Conservation (phyloP, 176 grass and related monocot species). For the Carex scoparia region DNA sequence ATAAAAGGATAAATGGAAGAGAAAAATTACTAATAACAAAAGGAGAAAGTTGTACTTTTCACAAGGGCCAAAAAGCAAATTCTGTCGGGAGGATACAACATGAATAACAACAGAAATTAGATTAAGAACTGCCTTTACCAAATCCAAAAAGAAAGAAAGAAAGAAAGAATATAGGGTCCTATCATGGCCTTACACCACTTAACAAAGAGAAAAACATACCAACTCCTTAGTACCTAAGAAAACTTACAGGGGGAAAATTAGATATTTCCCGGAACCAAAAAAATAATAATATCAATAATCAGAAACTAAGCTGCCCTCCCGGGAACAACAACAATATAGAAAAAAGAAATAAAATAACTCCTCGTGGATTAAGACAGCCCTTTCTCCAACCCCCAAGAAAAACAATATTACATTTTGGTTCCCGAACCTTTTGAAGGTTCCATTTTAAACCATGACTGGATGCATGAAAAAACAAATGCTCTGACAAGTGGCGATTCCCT, state of each 20-base stretch:
- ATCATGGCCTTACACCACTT: slow-evolving; percentile 17
- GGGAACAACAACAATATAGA: slow-evolving; percentile 47
- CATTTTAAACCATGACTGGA: slow-evolving; percentile 22
- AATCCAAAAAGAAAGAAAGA: background rate
- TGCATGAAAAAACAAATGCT: slow-evolving; percentile 43
- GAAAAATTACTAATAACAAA: background rate
- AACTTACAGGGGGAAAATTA: slow-evolving; percentile 61
- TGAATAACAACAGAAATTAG: background rate
- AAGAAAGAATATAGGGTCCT: slow-evolving; percentile 15
- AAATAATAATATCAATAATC: slow-evolving; percentile 40
- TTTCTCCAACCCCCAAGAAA: slow-evolving; percentile 44
- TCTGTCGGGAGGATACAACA: background rate
- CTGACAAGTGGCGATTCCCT: slow-evolving; percentile 30
- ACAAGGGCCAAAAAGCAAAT: slow-evolving; percentile 1
- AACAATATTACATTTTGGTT: slow-evolving; percentile 39
- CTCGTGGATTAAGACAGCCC: slow-evolving; percentile 85
- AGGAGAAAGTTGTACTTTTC: background rate
- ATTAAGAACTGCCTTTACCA: slow-evolving; percentile 9
- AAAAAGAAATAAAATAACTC: slow-evolving; percentile 52
- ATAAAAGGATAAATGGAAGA: background rate
- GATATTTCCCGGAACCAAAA: slow-evolving; percentile 42
- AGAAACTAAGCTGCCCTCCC: slow-evolving; percentile 67
- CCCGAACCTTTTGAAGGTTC: slow-evolving; percentile 38
- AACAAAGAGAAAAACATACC: slow-evolving; percentile 17
- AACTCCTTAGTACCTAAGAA: slow-evolving; percentile 29